Evolutionary conservation across 257 asterid genomes (phyloP), one percentile per base, ranked within the genome.

Genomic region (Salvia splendens): DNA sequence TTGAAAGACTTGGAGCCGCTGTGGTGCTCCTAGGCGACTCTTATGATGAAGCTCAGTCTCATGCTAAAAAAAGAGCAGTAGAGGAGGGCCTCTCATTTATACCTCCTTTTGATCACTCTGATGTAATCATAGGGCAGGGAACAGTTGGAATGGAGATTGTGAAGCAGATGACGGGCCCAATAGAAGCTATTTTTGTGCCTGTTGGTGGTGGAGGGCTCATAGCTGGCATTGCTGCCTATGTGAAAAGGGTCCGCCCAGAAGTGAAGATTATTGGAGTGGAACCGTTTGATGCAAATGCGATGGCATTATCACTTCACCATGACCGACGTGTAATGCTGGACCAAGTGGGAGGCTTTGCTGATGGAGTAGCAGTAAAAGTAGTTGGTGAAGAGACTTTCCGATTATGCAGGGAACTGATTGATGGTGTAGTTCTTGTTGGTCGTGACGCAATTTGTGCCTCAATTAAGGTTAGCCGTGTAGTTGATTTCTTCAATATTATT

Each of bases 361-460:
- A 91, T 83, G 97, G 97, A 48, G 97, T 91, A 30, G 97, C 97
- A 36, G 97, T 91, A 24, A 91, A 91, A 80, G 95, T 83, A 61
- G 92, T 91, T 50, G 97, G 97, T 46, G 92, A 88, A 81, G 97
- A 91, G 77, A 85, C 91, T 54, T 91, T 83, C 61, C 84, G 85
- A 8, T 70, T 91, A 57, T 91, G 95, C 79, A 75, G 78, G 71
- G 90, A 91, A 61, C 75, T 91, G 61, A 47, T 91, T n/a, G 97
- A 91, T 77, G 96, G 97, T 11, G 84, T 91, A 45, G 91, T 91
- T 78, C 87, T 91, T 71, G 97, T 91, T 67, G 85, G 86, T 51
- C 96, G 96, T 76, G 97, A 91, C 75, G 96, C 97, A 71, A 86
- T 88, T 54, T 91, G 97, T 62, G 97, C 97, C 52, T 88, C 97